Conservation (phyloP, 768 basidiomycete genomes). For the Boletus fagicola region DNA sequence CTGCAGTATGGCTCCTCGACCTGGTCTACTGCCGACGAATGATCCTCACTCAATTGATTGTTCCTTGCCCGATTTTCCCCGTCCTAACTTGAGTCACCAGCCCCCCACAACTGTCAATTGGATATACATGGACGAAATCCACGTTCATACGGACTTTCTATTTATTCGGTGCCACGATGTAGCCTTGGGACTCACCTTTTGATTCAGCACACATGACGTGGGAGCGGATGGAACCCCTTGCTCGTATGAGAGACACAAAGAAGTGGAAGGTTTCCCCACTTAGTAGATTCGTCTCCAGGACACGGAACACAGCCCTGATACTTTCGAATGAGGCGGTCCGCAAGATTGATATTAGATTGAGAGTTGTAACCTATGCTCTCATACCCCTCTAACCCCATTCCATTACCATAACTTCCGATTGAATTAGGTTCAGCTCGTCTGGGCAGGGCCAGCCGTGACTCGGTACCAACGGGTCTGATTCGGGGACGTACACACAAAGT, state of each 20-base stretch:
- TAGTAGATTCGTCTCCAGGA: constrained; percentile 11
- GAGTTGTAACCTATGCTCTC: constrained; percentile 7
- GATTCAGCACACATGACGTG: constrained; percentile 2
- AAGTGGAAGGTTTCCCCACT: neutral
- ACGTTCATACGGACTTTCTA: constrained; percentile 14
- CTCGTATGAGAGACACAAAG: constrained; percentile 4
- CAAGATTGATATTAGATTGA: constrained; percentile 16
- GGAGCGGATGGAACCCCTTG: neutral
- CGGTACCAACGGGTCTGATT: constrained; percentile 1
- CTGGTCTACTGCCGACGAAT: neutral
- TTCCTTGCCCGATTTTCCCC: neutral
- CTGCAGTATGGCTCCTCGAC: neutral
- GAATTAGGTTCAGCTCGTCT: constrained; percentile 11
- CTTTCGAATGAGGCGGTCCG: constrained; percentile 1
- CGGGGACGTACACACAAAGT: constrained; percentile 1
- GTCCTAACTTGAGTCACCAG: neutral
- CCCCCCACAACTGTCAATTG: neutral
- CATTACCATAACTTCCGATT: constrained; percentile 7
- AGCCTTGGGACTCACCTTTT: neutral
- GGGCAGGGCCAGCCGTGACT: constrained; percentile 13
- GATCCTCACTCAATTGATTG: neutral
- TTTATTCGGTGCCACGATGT: neutral
- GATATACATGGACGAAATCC: neutral
- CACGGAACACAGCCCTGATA: constrained; percentile 13
- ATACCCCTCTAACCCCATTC: constrained; percentile 12